Base-by-base conservation (phyloP, 306 rosid species). In the Castanospermum australe region DNA sequence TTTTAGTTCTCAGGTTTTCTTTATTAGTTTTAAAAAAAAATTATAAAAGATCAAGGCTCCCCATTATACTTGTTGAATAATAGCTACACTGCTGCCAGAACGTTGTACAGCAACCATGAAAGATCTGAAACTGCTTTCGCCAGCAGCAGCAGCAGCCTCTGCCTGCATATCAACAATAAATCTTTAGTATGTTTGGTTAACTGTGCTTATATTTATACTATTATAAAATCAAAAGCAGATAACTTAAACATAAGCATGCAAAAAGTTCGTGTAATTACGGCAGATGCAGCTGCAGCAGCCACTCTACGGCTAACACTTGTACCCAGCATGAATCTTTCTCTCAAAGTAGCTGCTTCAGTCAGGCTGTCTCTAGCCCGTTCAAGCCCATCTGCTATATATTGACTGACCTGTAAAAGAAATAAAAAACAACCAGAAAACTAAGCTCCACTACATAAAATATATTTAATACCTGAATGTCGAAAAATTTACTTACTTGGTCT, bases 31-130 rank as follows among this genome's bases (percentile, higher is more conserved):
- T 61, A 62, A 63, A 52, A 33, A 74, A 12, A 9, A 48, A 79
- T 71, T 60, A 57, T 51, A 54, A n/a, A 80, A 78, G 41, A 41
- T 51, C 62, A 75, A 75, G 42, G 64, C 48, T 81, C 54, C 76
- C 73, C 59, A 55, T 73, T 87, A 41, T 96, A 96, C 99, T 85
- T 96, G 99, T 81, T 96, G 99, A 80, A 96, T 93, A 81, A 96
- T 87, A 71, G 97, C 99, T 85, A 96, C 99, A 84, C 99, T 96
- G 84, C 98, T 96, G 79, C 98, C 99, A 56, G 98, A 93, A 62
- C 99, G 98, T 81, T 93, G 99, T 81, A 96, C 98, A 65, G 99
- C 89, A 85, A 96, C 98, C 99, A 96, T 96, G 91, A 93, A 96
- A 73, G 99, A 93, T 87, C 96, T 91, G 86, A 96, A 96, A 86